These are phyloP conservation scores for Phytopythium litorale DNA, from an alignment of 352 stramenopile genomes.

Conservation along the genomic window DNA sequence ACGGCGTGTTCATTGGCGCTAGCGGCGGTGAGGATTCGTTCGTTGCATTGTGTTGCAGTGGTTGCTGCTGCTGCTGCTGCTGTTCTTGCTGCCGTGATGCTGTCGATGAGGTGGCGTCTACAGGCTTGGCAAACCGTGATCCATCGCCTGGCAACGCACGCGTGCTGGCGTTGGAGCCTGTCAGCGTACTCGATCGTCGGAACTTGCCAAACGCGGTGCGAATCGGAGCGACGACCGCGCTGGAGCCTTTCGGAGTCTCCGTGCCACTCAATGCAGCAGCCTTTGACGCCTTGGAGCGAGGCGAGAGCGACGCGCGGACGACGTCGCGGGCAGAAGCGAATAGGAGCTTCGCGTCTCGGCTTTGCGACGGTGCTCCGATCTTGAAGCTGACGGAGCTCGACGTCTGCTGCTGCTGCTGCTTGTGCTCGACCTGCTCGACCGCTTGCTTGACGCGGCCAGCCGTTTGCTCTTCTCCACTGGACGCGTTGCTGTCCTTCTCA, in stretches of 20 bases:
- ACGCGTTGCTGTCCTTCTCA: not conserved
- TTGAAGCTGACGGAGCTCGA: constrained; percentile 3
- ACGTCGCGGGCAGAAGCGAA: constrained; percentile 27
- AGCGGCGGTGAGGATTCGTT: not conserved
- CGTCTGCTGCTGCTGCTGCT: constrained; percentile 7
- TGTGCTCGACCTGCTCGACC: constrained; percentile 2
- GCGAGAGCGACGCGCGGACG: constrained; percentile 15
- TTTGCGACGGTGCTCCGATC: constrained; percentile 3
- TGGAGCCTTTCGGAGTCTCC: constrained; percentile 2
- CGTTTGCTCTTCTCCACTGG: not conserved
- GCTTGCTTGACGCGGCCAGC: constrained; percentile 1
- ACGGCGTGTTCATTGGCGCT: not conserved
- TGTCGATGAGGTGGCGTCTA: not conserved
- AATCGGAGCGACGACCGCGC: constrained; percentile 10
- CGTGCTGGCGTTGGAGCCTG: not conserved
- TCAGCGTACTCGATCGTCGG: constrained; percentile 24
- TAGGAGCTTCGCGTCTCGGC: constrained; percentile 19
- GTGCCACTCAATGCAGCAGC: not conserved
- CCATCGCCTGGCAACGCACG: not conserved
- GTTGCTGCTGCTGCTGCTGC: no score
- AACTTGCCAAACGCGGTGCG: constrained; percentile 51
- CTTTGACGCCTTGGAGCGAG: constrained; percentile 14
- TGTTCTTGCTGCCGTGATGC: not conserved
- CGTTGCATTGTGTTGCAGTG: no score
- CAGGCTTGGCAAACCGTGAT: not conserved